Percentiles rank a stretch among this genome's conserved stretches.
These are phyloP conservation scores for Lenzites betulinus DNA, from an alignment of 768 basidiomycete genomes.

Conservation along the genomic window DNA sequence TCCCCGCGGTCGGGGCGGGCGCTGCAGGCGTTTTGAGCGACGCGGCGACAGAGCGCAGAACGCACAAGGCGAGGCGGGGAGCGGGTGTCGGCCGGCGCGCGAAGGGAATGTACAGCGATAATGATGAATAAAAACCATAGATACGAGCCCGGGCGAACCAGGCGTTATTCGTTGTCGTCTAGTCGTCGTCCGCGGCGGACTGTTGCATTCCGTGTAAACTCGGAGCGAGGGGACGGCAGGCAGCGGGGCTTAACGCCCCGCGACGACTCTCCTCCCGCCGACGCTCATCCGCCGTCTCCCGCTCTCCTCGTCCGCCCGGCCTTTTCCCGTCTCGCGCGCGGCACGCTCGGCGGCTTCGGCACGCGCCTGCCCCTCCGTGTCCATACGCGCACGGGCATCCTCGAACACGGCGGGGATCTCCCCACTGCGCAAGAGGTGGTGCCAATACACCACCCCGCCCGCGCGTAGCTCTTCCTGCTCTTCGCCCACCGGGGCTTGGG, in stretches of 20 bases:
- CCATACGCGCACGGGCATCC: conserved; percentile 54
- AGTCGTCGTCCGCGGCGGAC: too few species aligned
- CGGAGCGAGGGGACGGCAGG: too few species aligned
- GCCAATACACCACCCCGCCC: conserved; percentile 75
- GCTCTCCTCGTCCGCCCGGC: background rate
- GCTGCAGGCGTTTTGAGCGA: background rate
- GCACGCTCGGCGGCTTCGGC: conserved; percentile 20
- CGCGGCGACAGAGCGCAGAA: background rate
- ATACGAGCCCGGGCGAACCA: conserved; percentile 5
- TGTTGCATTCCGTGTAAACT: too few species aligned
- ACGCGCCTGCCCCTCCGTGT: conserved; percentile 4
- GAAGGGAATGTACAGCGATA: conserved; percentile 19
- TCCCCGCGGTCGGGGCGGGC: background rate
- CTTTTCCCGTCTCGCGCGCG: background rate
- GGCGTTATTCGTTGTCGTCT: background rate
- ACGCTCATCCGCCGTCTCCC: background rate
- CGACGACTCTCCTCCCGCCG: background rate
- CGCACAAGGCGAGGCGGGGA: background rate
- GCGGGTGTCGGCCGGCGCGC: background rate
- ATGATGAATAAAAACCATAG: conserved; percentile 23
- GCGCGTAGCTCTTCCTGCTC: conserved; percentile 41
- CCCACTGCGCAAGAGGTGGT: conserved; percentile 68
- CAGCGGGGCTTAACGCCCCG: conserved; percentile 4
- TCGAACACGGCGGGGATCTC: conserved; percentile 72
- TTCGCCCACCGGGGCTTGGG: conserved; percentile 26